Base-by-base conservation (phyloP, 208 protist genomes). In the Porcisia hertigi region DNA sequence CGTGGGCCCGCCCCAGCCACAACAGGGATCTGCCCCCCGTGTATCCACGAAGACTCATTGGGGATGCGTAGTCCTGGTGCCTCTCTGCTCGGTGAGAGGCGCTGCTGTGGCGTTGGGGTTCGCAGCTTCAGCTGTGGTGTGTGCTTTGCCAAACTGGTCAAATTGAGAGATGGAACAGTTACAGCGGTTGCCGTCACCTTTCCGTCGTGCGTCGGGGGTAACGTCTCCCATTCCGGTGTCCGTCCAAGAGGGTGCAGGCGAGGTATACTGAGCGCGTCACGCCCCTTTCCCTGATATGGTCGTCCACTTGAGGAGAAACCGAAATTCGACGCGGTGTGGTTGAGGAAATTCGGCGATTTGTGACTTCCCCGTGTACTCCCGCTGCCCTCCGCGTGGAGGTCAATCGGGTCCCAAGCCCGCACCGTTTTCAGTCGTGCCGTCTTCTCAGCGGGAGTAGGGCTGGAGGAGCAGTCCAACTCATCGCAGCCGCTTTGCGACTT, bases 271-370 rank as follows among this genome's bases (percentile, higher is more conserved):
- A 70, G 7, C 1, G 69, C 75, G 3, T 62, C 60, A 30, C 47
- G 36, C 49, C n/a, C 39, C 41, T 43, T 69, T 55, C 54, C 23
- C 34, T 69, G 69, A 63, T 39, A 70, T 20, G 23, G 45, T 16
- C 25, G 75, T 41, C n/a, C 41, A 12, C 58, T 71, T 1, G 12
- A 5, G 6, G 18, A 34, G 16, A 63, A 11, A 49, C 57, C 34
- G 49, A 52, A 11, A 30, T 79, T 52, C 16, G 75, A 57, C 14
- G 69, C 69, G n/a, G 75, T 74, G 34, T 54, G 2, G 23, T 58
- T 34, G 12, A 79, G 58, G 69, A 25, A 70, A 47, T 67, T 45
- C 0, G 75, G 75, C 3, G 69, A 79, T 36, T 57, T 67, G 2
- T 59, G 34, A 30, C 75, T 74, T 39, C 69, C 73, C 59, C 66